phyloP scores from a whole-genome alignment of 1,284 basidiomycete genomes.

The Pseudozyma flocculosa region DNA sequence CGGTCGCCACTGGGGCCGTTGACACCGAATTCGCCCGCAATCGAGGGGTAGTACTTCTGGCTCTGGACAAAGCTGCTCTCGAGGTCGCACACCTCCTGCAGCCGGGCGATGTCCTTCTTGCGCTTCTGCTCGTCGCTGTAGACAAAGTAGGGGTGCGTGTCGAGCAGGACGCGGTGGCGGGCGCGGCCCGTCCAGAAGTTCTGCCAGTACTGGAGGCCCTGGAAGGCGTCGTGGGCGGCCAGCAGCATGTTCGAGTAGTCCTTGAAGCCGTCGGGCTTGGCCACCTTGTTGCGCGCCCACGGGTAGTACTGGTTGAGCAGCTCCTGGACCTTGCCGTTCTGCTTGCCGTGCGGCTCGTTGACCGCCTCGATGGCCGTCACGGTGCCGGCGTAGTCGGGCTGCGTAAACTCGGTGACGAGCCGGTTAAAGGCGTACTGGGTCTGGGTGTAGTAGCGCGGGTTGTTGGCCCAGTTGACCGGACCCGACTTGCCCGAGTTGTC shows the following conservation, averaged over 20 bases:
- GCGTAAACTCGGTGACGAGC: conserved; percentile 51
- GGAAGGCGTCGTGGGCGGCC: conserved; percentile 83
- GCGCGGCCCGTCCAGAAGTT: conserved; percentile 57
- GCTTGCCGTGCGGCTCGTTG: conserved; percentile 51
- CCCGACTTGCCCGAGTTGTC: conserved; percentile 69
- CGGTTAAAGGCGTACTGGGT: conserved; percentile 71
- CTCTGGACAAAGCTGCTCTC: conserved; percentile 16
- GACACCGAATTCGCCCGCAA: conserved; percentile 38
- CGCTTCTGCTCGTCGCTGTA: conserved; percentile 35
- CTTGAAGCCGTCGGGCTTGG: conserved; percentile 27
- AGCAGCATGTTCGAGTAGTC: conserved; percentile 41
- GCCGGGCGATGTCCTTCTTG: conserved; percentile 31
- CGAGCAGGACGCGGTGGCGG: conserved; percentile 39
- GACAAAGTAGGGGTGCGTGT: conserved; percentile 51
- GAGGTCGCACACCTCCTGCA: conserved; percentile 36
- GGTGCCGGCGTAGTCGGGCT: conserved; percentile 30
- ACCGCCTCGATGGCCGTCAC: conserved; percentile 51
- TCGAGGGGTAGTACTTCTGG: conserved; percentile 43
- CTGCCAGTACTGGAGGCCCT: conserved; percentile 67
- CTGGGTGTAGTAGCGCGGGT: conserved; percentile 69
- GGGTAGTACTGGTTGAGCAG: conserved; percentile 38
- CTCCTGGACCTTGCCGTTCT: conserved; percentile 15
- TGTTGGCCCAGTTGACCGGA: conserved; percentile 72
- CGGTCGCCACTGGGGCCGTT: conserved; percentile 46
- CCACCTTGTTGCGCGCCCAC: conserved; percentile 44